Base-by-base conservation (phyloP, 2,329 filamentous ascomycete species). In the Talaromyces sp. region DNA sequence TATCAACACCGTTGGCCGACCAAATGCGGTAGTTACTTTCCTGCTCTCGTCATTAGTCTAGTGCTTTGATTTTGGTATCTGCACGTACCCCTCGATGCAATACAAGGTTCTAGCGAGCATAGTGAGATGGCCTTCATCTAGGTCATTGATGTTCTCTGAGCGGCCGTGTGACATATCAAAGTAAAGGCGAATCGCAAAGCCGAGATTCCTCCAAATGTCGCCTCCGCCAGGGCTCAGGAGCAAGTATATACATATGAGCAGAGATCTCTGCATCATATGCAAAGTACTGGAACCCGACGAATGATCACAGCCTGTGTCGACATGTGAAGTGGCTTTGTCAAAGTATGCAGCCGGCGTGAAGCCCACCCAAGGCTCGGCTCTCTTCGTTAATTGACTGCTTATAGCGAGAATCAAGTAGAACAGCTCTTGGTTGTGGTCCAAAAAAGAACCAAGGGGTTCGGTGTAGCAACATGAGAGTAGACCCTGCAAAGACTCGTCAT, bases 361-460 rank as follows among this genome's bases (percentile, higher is more conserved):
- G 18, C 9, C 28, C 42, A 23, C 54, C n/a, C 54, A n/a, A 34
- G 27, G 34, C 54, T 56, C 54, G n/a, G 54, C 54, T 42, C 54
- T 56, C 54, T 56, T 56, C 31, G 54, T 56, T 23, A 56, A 42
- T 56, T 56, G 54, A 42, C 54, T 42, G 54, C 54, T 56, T 44
- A 56, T 56, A 7, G 54, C 54, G n/a, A 56, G 54, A 56, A 56
- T 56, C 33, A 56, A 44, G 54, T 56, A 56, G 54, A 56, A 56
- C 54, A 56, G 31, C 54, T 56, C 54, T 27, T 56, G 54, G 54
- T 56, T 42, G 6, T 56, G 54, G 54, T 40, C 33, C 9, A 56
- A 42, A 42, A 18, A 42, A 56, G 54, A 56, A 56, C 28, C 54
- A 56, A 56, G 18, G 27, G 33, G 54, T 42, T 56, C 54, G 54